Conservation (phyloP, 179 eudicot species). For the Spinacia oleracea region DNA sequence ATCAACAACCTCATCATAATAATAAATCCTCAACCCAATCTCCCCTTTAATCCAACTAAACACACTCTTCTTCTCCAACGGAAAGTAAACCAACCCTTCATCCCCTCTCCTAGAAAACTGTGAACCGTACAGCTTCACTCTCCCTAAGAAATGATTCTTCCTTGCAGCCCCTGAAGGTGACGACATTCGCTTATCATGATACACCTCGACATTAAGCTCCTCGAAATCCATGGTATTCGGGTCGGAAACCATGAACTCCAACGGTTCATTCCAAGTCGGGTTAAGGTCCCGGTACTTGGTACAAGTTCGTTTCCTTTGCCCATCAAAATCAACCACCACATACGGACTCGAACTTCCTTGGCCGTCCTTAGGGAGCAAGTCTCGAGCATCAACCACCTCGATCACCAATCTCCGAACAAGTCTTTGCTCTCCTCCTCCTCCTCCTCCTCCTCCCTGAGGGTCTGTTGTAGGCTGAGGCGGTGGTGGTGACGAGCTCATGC, state of each 20-base stretch:
- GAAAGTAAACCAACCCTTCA: slow-evolving; percentile 68
- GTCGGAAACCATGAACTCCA: slow-evolving; percentile 71
- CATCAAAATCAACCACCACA: slow-evolving; percentile 84
- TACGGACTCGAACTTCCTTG: slow-evolving; percentile 92
- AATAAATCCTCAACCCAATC: slow-evolving; percentile 76
- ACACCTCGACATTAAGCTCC: slow-evolving; percentile 75
- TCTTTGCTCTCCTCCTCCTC: slow-evolving; percentile 34
- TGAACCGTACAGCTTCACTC: slow-evolving; percentile 81
- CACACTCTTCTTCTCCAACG: slow-evolving; percentile 91
- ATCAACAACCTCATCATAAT: slow-evolving; percentile 50
- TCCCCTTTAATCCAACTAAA: slow-evolving; percentile 92
- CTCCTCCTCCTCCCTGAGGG: slow-evolving; percentile 22
- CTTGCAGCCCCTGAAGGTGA: slow-evolving; percentile 58
- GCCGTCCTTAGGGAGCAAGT: slow-evolving; percentile 93
- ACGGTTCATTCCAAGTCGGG: slow-evolving; percentile 75
- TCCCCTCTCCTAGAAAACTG: slow-evolving; percentile 75
- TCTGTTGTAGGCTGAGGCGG: slow-evolving; percentile 23
- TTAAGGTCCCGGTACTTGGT: slow-evolving; percentile 66
- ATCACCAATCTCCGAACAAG: slow-evolving; percentile 53
- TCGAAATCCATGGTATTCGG: slow-evolving; percentile 86
- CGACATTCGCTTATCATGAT: slow-evolving; percentile 74
- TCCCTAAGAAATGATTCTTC: slow-evolving; percentile 83
- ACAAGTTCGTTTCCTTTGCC: slow-evolving; percentile 66
- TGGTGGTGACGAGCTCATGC: slow-evolving; percentile 37
- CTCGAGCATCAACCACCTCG: slow-evolving; percentile 74